These are phyloP conservation scores for Citrus inodora DNA, from an alignment of 345 rosid species.

Conservation along the genomic window DNA sequence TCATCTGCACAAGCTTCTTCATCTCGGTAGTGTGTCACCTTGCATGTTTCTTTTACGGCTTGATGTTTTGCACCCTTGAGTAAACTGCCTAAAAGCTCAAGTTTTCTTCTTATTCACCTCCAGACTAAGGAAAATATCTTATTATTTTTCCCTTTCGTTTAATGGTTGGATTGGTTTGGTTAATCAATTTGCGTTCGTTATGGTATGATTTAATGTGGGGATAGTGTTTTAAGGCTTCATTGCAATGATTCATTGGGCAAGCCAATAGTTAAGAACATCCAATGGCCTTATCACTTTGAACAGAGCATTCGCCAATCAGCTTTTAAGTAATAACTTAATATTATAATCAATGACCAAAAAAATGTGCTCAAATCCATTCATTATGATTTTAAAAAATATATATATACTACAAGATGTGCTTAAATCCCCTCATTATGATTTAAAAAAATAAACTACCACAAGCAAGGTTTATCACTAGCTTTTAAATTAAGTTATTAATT, in stretches of 20 bases:
- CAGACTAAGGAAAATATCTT: neutral
- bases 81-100: neutral
- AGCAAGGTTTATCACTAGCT: neutral
- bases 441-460: neutral
- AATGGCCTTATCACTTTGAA: neutral
- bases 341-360: neutral
- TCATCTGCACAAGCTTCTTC: slow-evolving; percentile 29
- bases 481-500: too few species aligned
- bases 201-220: neutral
- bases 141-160: neutral
- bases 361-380: neutral
- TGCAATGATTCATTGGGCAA: neutral
- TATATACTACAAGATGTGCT: neutral
- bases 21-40: slow-evolving; percentile 7
- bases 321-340: neutral
- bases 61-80: neutral
- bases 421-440: neutral
- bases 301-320: neutral
- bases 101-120: neutral
- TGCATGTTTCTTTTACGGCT: neutral
- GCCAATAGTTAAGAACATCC: neutral
- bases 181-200: neutral
- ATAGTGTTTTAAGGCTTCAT: neutral
- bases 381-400: too few species aligned
- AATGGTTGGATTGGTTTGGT: slow-evolving; percentile 1